These are phyloP conservation scores for Pseudogymnoascus sp. DNA, from an alignment of 2,329 filamentous ascomycete genomes.

Conservation along the genomic window DNA sequence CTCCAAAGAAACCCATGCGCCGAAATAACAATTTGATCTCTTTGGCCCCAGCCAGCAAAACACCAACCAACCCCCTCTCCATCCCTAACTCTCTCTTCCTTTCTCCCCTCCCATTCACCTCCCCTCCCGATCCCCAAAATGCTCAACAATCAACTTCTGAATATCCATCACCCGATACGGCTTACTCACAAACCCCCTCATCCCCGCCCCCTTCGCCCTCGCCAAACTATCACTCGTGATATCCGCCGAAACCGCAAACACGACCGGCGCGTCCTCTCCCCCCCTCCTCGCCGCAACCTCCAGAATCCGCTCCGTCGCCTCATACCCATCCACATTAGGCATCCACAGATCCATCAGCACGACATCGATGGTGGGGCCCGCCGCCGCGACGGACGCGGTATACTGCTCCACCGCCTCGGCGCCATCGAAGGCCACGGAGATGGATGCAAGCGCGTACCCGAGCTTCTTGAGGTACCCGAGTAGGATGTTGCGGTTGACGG, in stretches of 20 bases:
- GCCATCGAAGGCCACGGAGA: conserved; percentile 60
- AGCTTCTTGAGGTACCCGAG: conserved; percentile 59
- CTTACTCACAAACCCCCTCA: conserved; percentile 49
- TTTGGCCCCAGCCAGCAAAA: background rate
- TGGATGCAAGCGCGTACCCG: conserved; percentile 46
- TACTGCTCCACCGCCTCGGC: conserved; percentile 58
- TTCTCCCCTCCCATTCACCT: no score
- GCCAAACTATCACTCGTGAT: conserved; percentile 44
- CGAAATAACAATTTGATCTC: background rate
- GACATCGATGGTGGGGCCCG: conserved; percentile 43
- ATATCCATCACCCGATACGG: conserved; percentile 47
- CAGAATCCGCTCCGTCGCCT: conserved; percentile 56
- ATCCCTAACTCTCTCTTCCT: no score
- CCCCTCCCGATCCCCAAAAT: conserved; percentile 16
- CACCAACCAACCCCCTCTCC: background rate
- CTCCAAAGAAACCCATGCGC: background rate
- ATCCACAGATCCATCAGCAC: conserved; percentile 73
- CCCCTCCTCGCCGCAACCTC: conserved; percentile 20
- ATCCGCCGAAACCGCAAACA: conserved; percentile 48
- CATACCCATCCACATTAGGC: conserved; percentile 65
- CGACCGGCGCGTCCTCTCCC: conserved; percentile 31
- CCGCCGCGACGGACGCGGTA: conserved; percentile 33
- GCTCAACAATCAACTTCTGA: conserved; percentile 39
- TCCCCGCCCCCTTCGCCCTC: conserved; percentile 41
- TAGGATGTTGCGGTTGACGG: conserved; percentile 60